Conservation (phyloP, 2,329 filamentous ascomycete genomes). For the Sporothrix phasma region DNA sequence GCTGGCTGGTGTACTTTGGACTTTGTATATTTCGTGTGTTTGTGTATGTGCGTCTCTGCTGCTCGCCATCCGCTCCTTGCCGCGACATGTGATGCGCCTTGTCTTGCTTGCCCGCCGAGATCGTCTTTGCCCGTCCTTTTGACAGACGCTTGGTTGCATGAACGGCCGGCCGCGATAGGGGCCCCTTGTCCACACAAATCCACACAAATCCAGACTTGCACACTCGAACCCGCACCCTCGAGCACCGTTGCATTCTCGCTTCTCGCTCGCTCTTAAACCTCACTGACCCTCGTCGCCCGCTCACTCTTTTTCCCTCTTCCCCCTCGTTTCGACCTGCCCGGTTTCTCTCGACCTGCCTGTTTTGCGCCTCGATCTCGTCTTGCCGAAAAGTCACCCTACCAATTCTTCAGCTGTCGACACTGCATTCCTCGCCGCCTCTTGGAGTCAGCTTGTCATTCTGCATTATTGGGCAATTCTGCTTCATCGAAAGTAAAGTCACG, state of each 20-base stretch:
- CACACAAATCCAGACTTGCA: background rate
- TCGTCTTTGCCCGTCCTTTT: background rate
- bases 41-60: background rate
- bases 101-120: background rate
- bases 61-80: background rate
- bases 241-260: conserved; percentile 1
- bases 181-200: background rate
- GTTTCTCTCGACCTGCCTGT: background rate
- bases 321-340: background rate
- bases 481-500: no score
- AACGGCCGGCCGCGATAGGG: conserved; percentile 2
- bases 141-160: conserved; percentile 9
- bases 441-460: no score
- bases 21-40: background rate
- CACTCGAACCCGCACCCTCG: background rate
- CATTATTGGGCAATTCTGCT: background rate
- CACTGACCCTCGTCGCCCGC: background rate
- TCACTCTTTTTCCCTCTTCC: background rate
- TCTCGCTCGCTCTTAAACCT: conserved; percentile 4
- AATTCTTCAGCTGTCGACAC: background rate
- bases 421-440: background rate
- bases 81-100: conserved; percentile 7
- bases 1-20: background rate
- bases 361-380: background rate
- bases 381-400: background rate